These are phyloP conservation scores for Magnolia kwangsiensis DNA, from an alignment of 164 flowering plant species.

Conservation along the genomic window DNA sequence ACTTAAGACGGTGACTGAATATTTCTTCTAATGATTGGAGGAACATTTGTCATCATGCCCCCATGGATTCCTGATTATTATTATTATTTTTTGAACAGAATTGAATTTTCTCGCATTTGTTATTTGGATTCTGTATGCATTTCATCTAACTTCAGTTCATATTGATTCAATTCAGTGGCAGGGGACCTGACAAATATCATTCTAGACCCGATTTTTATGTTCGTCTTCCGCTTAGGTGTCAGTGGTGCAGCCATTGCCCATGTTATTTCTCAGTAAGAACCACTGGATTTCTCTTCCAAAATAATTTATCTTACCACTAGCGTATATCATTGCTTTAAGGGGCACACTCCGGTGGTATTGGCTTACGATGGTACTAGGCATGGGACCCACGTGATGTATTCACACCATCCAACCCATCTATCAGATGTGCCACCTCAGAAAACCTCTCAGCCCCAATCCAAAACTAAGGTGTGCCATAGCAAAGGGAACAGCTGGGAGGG, in stretches of 20 bases:
- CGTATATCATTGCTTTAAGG: no score
- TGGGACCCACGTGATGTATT: no score
- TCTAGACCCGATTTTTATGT: conserved; percentile 83
- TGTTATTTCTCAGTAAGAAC: conserved; percentile 89
- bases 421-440: no score
- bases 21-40: not conserved
- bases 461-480: no score
- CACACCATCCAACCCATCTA: no score
- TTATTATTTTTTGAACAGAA: not conserved
- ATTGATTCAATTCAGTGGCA: conserved; percentile 40
- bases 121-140: not conserved
- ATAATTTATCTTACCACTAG: not conserved
- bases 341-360: no score
- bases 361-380: no score
- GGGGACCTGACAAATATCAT: conserved; percentile 73
- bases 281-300: not conserved
- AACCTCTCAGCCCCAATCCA: no score
- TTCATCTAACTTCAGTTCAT: conserved; percentile 5
- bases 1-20: not conserved
- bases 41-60: not conserved
- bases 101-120: not conserved
- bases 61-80: not conserved
- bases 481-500: no score
- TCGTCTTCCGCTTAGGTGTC: conserved; percentile 55
- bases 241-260: conserved; percentile 98